Evolutionary conservation across 768 basidiomycete species (phyloP), one percentile per base, ranked within the genome.

Genomic region (Paxillus involutus): DNA sequence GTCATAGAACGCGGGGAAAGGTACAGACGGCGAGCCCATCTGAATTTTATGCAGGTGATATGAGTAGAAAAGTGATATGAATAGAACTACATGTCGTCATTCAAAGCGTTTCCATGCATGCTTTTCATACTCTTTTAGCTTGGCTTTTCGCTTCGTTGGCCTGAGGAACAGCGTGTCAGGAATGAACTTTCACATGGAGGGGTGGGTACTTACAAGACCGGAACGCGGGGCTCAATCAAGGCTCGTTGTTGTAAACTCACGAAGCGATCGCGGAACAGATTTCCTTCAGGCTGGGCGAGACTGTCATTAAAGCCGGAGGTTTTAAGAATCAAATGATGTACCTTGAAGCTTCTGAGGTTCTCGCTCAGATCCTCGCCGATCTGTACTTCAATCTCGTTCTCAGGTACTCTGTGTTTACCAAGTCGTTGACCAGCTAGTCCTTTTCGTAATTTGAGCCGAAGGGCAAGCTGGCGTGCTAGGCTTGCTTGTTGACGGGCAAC

Each of bases 341-440:
- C 94, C 85, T 94, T 94, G 63, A 98, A 72, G 39, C 77, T 85
- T 52, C 94, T 77, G 62, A 96, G 71, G 63, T 78, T 94, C 71
- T 97, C 94, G 52, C 81, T 88, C 46, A 97, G 70, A 64, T 97
- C 92, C 58, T 96, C 94, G 2, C 91, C 91, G 0, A 96, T 78
- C 71, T 97, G 94, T 14, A 98, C 94, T 43, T 87, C 89, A 4
- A 94, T 79, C 33, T 78, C 75, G 13, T 75, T 80, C 60, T 81
- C 83, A 1, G 82, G 83, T 0, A 95, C 87, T 36, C 77, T 78
- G 62, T 95, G 85, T 67, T 86, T 94, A 8, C 95, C 95, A 0
- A 97, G 63, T 62, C 79, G 83, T 68, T 83, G 79, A 0, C 94
- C 94, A 0, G 77, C 83, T 12, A 94, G 67, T 8, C 94, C 91